A percentile compares a stretch with the other conserved stretches of the same genome.
phyloP scores from a whole-genome alignment of 441 rosid species.

The Pelargonium australe region DNA sequence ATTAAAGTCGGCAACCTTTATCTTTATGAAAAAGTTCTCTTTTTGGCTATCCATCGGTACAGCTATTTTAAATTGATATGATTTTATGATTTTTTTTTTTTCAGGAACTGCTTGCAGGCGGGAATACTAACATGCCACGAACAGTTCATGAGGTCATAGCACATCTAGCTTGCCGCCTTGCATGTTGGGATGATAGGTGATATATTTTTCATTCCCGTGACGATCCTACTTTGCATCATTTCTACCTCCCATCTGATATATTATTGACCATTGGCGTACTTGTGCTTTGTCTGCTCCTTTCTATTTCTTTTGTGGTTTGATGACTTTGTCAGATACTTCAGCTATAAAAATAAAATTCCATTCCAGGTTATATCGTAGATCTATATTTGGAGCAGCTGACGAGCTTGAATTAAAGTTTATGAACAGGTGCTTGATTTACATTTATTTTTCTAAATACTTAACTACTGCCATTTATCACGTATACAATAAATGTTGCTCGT shows the following conservation, averaged over 20 bases:
- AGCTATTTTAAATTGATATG: too few relatives aligned
- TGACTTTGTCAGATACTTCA: background rate
- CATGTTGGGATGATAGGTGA: slow-evolving; percentile 65
- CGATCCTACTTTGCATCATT: background rate
- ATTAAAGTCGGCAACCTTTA: too few relatives aligned
- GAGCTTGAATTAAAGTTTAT: slow-evolving; percentile 60
- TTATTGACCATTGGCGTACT: background rate
- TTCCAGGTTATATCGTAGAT: slow-evolving; percentile 46
- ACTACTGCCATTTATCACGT: slow-evolving; percentile 6
- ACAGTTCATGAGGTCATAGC: slow-evolving; percentile 49
- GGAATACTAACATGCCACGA: slow-evolving; percentile 35
- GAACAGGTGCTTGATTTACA: slow-evolving; percentile 40
- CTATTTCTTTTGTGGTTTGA: background rate
- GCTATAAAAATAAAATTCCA: background rate
- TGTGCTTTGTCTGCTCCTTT: too few relatives aligned
- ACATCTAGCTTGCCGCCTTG: slow-evolving; percentile 49
- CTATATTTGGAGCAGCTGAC: slow-evolving; percentile 56
- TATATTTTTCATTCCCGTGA: background rate
- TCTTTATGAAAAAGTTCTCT: background rate
- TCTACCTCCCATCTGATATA: background rate
- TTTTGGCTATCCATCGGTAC: too few relatives aligned
- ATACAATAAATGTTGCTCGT: slow-evolving; percentile 4
- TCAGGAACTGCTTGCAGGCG: slow-evolving; percentile 53
- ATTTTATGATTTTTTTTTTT: background rate
- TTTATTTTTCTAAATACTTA: slow-evolving; percentile 9